phyloP scores from a whole-genome alignment of 164 flowering plant genomes.

The Berberis thunbergii region DNA sequence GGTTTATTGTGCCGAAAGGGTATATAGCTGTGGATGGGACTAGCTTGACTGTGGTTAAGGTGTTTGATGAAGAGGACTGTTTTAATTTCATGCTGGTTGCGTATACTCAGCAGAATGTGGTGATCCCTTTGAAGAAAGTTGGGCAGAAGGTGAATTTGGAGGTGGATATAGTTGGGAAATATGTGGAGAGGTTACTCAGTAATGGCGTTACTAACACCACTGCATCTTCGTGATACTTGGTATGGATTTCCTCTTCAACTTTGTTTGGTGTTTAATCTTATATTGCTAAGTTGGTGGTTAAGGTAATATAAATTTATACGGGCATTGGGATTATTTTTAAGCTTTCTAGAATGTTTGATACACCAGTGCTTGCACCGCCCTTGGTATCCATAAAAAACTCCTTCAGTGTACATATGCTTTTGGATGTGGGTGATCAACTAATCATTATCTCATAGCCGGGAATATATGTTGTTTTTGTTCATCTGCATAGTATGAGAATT shows the following conservation, averaged over 20 bases:
- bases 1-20: slow-evolving; percentile 80
- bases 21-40: slow-evolving; percentile 88
- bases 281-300: no score
- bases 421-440: no score
- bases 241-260: not conserved
- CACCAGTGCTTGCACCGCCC: no score
- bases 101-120: slow-evolving; percentile 82
- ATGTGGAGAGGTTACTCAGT: slow-evolving; percentile 75
- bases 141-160: slow-evolving; percentile 92
- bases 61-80: slow-evolving; percentile 65
- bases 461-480: no score
- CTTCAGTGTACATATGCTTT: no score
- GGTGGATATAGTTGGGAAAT: slow-evolving; percentile 90
- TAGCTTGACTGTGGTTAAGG: slow-evolving; percentile 88
- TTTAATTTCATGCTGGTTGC: slow-evolving; percentile 88
- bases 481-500: no score
- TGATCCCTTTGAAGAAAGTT: slow-evolving; percentile 74
- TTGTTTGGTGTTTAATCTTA: no score
- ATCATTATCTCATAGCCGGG: no score
- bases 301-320: no score
- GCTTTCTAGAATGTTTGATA: no score
- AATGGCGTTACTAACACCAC: slow-evolving; percentile 40
- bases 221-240: slow-evolving; percentile 16
- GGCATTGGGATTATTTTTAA: no score
- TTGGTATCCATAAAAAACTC: no score